Evolutionary conservation across 2,329 filamentous ascomycete species (phyloP).

Genomic region (Curvularia verruculosa): DNA sequence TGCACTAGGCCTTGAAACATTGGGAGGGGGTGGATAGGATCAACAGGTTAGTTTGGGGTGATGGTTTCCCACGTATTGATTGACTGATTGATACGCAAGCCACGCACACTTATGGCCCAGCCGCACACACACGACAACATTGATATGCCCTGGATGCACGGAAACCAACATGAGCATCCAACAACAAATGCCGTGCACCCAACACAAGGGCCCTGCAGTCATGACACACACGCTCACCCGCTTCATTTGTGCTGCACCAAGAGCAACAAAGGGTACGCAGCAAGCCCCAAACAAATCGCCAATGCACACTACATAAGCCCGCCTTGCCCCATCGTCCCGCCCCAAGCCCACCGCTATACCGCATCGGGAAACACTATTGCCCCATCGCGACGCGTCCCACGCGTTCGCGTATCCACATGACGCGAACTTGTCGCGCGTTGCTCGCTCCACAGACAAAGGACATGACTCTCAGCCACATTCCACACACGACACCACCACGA

Average conservation of each 20-base stretch:
- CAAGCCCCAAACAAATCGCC: background rate
- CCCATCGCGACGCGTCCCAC: slow-evolving; percentile 26
- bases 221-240: background rate
- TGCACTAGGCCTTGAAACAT: background rate
- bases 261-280: background rate
- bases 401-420: slow-evolving; percentile 31
- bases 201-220: background rate
- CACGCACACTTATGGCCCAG: background rate
- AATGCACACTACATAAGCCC: slow-evolving; percentile 6
- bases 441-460: slow-evolving; percentile 9
- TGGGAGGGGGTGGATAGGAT: background rate
- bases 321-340: slow-evolving; percentile 1
- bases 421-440: slow-evolving; percentile 22
- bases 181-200: background rate
- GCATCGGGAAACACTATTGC: slow-evolving; percentile 11
- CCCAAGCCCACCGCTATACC: slow-evolving; percentile 5
- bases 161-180: no score
- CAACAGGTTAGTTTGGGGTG: background rate
- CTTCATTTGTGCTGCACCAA: no score
- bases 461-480: background rate
- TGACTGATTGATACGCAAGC: background rate
- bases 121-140: background rate
- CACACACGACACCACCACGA: background rate
- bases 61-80: background rate
- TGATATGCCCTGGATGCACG: no score